These are phyloP conservation scores for Aspergillus sclerotiicarbonarius DNA, from an alignment of 495 filamentous ascomycete genomes.

Conservation along the genomic window DNA sequence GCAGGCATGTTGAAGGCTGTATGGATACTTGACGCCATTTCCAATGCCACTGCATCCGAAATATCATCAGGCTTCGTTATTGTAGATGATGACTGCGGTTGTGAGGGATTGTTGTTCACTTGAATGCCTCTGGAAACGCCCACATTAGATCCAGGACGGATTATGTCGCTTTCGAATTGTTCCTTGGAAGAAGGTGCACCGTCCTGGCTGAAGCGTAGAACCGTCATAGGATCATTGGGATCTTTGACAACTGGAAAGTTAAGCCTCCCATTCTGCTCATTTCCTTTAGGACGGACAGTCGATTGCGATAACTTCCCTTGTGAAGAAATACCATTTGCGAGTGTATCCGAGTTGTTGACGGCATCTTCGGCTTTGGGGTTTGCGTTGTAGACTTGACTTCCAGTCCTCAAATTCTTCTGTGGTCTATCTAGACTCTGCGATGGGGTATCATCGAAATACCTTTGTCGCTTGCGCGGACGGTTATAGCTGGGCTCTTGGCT, in stretches of 20 bases:
- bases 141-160: constrained; percentile 7
- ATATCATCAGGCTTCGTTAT: constrained; percentile 5
- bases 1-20: constrained; percentile 31
- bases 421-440: constrained; percentile 2
- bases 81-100: constrained; percentile 24
- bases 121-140: constrained; percentile 9
- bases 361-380: background rate
- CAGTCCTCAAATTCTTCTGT: background rate
- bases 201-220: constrained; percentile 66
- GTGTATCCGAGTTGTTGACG: background rate
- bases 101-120: constrained; percentile 17
- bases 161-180: constrained; percentile 20
- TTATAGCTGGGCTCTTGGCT: constrained; percentile 5
- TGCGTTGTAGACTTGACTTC: background rate
- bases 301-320: constrained; percentile 27
- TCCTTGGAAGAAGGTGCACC: constrained; percentile 44
- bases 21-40: constrained; percentile 22
- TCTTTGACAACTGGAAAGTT: constrained; percentile 80
- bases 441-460: constrained; percentile 18
- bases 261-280: constrained; percentile 38
- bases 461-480: constrained; percentile 29
- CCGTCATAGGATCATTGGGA: constrained; percentile 62
- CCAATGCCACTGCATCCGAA: constrained; percentile 24
- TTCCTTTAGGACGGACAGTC: constrained; percentile 25
- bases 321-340: constrained; percentile 13